Percentiles rank a stretch among this genome's conserved stretches.
Conservation (phyloP, 2,329 filamentous ascomycete species). For the Coniochaeta sp. region DNA sequence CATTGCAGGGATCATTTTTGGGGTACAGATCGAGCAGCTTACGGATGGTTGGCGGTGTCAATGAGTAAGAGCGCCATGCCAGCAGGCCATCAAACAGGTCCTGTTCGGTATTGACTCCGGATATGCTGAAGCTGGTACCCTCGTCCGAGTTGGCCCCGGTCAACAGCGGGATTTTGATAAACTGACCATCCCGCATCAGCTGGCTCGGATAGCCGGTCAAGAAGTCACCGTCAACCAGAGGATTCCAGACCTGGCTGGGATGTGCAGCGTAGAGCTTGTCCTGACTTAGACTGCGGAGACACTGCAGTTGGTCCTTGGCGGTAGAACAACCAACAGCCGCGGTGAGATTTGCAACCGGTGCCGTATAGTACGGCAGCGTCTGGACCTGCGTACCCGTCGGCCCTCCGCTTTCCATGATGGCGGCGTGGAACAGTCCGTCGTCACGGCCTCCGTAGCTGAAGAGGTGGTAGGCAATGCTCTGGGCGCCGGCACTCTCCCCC, state of each 20-base stretch:
- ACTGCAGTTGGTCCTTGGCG: slow-evolving; percentile 25
- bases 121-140: slow-evolving; percentile 32
- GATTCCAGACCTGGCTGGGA: slow-evolving; percentile 31
- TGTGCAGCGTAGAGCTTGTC: slow-evolving; percentile 25
- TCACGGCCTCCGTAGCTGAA: slow-evolving; percentile 48
- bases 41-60: slow-evolving; percentile 35
- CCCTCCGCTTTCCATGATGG: slow-evolving; percentile 45
- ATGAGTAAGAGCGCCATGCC: slow-evolving; percentile 35
- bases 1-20: slow-evolving; percentile 36
- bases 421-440: slow-evolving; percentile 45
- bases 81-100: slow-evolving; percentile 33
- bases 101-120: slow-evolving; percentile 28
- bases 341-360: slow-evolving; percentile 25
- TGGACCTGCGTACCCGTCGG: slow-evolving; percentile 22
- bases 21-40: slow-evolving; percentile 39
- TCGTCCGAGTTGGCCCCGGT: slow-evolving; percentile 43
- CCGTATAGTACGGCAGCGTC: slow-evolving; percentile 25
- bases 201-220: slow-evolving; percentile 39
- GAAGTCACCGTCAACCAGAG: slow-evolving; percentile 38
- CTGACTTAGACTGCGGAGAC: slow-evolving; percentile 24
- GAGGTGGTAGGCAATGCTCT: slow-evolving; percentile 38
- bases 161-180: slow-evolving; percentile 34
- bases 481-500: slow-evolving; percentile 24
- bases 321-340: slow-evolving; percentile 26
- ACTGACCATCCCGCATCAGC: slow-evolving; percentile 32